Percentiles rank a stretch among this genome's conserved stretches.
These are phyloP conservation scores for Chaetomium strumarium DNA, from an alignment of 2,329 filamentous ascomycete genomes.

Conservation along the genomic window DNA sequence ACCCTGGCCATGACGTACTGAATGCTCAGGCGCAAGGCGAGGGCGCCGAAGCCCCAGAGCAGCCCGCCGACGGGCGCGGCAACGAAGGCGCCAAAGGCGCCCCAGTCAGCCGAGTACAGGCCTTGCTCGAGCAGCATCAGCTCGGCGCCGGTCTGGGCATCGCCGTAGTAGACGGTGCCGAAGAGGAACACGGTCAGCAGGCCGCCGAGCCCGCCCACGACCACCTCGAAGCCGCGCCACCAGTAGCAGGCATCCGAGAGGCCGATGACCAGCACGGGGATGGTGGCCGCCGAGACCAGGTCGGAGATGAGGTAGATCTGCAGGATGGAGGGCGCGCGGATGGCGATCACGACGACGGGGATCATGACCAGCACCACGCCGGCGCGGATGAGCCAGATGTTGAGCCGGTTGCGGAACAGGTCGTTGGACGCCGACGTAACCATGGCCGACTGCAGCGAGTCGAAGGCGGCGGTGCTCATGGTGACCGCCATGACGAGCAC, in stretches of 20 bases:
- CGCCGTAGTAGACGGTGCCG: conserved; percentile 70
- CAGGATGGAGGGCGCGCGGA: conserved; percentile 67
- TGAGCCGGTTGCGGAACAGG: conserved; percentile 74
- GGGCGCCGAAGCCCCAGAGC: conserved; percentile 62
- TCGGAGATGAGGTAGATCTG: conserved; percentile 82
- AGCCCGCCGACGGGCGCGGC: conserved; percentile 71
- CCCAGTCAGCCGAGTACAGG: conserved; percentile 73
- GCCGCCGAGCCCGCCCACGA: conserved; percentile 70
- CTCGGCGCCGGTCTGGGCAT: conserved; percentile 55
- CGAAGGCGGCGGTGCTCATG: conserved; percentile 71
- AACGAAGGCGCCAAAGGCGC: conserved; percentile 75
- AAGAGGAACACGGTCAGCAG: conserved; percentile 78
- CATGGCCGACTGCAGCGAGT: conserved; percentile 77
- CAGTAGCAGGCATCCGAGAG: conserved; percentile 60
- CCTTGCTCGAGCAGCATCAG: conserved; percentile 68
- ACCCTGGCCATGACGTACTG: conserved; percentile 53
- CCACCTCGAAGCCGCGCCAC: conserved; percentile 76
- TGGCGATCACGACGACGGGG: conserved; percentile 66
- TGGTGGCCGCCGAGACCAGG: conserved; percentile 67
- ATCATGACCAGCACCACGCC: conserved; percentile 67
- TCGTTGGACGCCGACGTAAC: conserved; percentile 81
- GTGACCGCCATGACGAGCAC: conserved; percentile 75
- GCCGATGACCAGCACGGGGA: conserved; percentile 70
- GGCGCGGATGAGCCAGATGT: conserved; percentile 65
- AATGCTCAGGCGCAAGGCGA: conserved; percentile 52